Evolutionary conservation across 805 yeast genomes (phyloP), one percentile per base, ranked within the genome.

Genomic region (Saccharomycopsis javanensis): DNA sequence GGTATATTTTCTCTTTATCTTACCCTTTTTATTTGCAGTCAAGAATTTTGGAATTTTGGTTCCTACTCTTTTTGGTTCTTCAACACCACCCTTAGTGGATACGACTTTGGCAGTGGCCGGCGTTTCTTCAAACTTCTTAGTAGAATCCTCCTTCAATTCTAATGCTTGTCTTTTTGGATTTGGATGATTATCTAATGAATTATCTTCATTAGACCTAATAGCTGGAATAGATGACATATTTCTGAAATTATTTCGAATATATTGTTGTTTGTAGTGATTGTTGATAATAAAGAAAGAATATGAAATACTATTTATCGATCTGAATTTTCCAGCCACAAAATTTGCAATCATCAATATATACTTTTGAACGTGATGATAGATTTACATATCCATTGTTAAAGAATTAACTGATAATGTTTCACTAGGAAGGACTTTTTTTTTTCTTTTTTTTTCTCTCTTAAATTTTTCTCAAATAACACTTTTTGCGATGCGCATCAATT

Each of bases 1-100:
- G 67, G 79, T 81, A 65, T 83, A 85, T 65, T 80, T 80, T 66
- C 81, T 79, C 56, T 75, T 73, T 57, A 69, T 67, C 63, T 71
- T 72, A 56, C 71, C 71, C 28, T 64, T 63, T 53, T 60, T 59
- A 18, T 54, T 42, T n/a, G 50, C 34, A 13, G 59, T 56, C 28
- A 60, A 30, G 16, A 53, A 35, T 53, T 55, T 55, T 8, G 61
- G 59, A 13, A 58, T 48, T 75, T 61, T 79, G 79, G 66, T 80
- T 82, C 64, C 79, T 71, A 18, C 68, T 18, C 50, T 31, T 16
- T 50, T 20, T 1, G 51, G 7, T 28, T 45, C 33, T 30, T 37
- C 38, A 2, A 50, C 23, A 10, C 18, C n/a, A 27, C 6, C 23
- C n/a, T 51, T 18, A 16, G 4, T 16, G 15, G 28, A 3, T 3